Conservation (phyloP, 148 eudicot species). For the Beta vulgaris region DNA sequence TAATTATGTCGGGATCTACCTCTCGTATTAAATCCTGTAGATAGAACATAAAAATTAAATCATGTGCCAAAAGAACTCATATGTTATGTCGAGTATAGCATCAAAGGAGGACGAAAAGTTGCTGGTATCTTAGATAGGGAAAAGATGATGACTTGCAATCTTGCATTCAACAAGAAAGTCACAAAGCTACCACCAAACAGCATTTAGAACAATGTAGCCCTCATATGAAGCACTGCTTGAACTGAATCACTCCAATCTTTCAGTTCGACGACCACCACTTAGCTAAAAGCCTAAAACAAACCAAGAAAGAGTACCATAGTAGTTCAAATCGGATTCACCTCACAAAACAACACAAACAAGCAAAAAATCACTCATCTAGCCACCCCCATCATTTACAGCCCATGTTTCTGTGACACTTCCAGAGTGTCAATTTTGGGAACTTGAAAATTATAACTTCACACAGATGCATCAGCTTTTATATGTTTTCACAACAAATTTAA, state of each 20-base stretch:
- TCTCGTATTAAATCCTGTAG: constrained; percentile 85
- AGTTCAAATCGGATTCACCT: background rate
- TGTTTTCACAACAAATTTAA: background rate
- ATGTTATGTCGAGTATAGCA: no score
- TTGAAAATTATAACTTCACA: background rate
- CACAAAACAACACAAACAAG: constrained; percentile 8
- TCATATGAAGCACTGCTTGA: background rate
- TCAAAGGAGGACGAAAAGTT: background rate
- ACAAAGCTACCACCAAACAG: background rate
- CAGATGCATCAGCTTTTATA: background rate
- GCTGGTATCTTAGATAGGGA: background rate
- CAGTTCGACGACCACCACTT: background rate
- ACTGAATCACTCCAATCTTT: background rate
- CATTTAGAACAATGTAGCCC: background rate
- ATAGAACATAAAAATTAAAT: constrained; percentile 10
- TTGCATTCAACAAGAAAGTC: background rate
- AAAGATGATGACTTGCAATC: background rate
- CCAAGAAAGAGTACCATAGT: background rate
- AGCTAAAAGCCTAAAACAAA: background rate
- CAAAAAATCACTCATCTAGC: background rate
- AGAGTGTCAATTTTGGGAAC: background rate
- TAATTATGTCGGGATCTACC: constrained; percentile 95
- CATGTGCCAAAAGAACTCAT: background rate
- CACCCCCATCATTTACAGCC: background rate
- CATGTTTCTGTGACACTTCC: background rate